Conservation (phyloP, 2,329 filamentous ascomycete species). For the Septoria petroselini region DNA sequence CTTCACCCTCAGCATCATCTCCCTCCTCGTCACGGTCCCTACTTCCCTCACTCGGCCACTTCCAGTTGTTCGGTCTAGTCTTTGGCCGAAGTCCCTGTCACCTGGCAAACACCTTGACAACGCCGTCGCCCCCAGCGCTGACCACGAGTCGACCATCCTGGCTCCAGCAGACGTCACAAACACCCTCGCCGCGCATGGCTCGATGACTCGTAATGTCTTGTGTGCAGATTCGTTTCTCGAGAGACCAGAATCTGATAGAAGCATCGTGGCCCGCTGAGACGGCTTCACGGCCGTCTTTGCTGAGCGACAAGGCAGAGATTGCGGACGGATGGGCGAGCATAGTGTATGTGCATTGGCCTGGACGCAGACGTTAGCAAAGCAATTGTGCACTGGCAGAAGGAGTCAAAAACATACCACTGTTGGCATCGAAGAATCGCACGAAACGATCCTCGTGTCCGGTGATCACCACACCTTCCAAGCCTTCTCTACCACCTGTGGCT, state of each 20-base stretch:
- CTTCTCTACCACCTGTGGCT: slow-evolving; percentile 73
- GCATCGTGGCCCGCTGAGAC: slow-evolving; percentile 96
- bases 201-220: slow-evolving; percentile 93
- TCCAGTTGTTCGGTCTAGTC: neutral
- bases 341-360: slow-evolving; percentile 98
- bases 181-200: slow-evolving; percentile 91
- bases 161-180: slow-evolving; percentile 93
- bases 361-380: slow-evolving; percentile 20
- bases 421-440: slow-evolving; percentile 96
- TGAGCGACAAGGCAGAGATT: slow-evolving; percentile 86
- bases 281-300: slow-evolving; percentile 87
- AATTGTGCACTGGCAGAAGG: neutral
- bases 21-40: neutral
- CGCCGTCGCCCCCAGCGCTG: slow-evolving; percentile 88
- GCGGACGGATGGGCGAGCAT: slow-evolving; percentile 96
- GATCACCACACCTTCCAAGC: slow-evolving; percentile 87
- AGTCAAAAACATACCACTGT: slow-evolving; percentile 76
- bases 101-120: slow-evolving; percentile 81
- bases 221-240: slow-evolving; percentile 91
- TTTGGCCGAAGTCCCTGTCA: slow-evolving; percentile 9
- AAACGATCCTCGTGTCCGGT: slow-evolving; percentile 95
- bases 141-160: slow-evolving; percentile 93
- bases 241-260: slow-evolving; percentile 91
- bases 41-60: neutral
- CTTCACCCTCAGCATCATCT: neutral